Percentiles rank a stretch among this genome's conserved stretches.
Evolutionary conservation across 306 rosid species (phyloP).

Genomic region (Pyrus communis): DNA sequence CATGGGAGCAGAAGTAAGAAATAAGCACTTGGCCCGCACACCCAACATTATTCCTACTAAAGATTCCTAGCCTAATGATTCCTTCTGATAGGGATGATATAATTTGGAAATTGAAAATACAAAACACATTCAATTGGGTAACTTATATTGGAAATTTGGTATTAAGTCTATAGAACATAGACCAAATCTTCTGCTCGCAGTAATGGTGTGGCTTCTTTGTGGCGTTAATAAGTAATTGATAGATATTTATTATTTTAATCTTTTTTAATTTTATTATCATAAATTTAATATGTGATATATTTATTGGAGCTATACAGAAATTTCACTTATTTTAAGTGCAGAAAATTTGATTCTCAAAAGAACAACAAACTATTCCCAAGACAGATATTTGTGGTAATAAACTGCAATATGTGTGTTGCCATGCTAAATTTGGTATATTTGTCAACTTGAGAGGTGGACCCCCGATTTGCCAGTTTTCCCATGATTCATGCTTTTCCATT

Average conservation of each 20-base stretch:
- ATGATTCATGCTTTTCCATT: not conserved
- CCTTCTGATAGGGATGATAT: conserved; percentile 22
- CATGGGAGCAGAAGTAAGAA: conserved; percentile 34
- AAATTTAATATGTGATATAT: too few relatives aligned
- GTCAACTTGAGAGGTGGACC: not conserved
- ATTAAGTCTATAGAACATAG: conserved; percentile 8
- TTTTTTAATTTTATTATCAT: too few relatives aligned
- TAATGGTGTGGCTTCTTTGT: too few relatives aligned
- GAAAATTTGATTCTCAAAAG: too few relatives aligned
- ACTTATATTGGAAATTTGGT: conserved; percentile 12
- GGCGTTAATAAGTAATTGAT: too few relatives aligned
- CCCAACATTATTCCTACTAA: conserved; percentile 14
- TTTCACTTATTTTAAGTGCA: too few relatives aligned
- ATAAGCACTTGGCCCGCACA: conserved; percentile 28
- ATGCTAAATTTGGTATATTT: not conserved
- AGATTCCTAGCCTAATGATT: conserved; percentile 27
- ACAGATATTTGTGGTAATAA: too few relatives aligned
- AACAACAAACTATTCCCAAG: conserved; percentile 11
- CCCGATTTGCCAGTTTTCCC: not conserved
- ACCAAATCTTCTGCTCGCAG: too few relatives aligned
- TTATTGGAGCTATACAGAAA: too few relatives aligned
- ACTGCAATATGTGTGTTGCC: not conserved
- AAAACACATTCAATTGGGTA: not conserved
- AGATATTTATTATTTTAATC: too few relatives aligned
- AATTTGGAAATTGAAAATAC: conserved; percentile 18